A percentile compares a stretch with the other conserved stretches of the same genome.
phyloP scores from a whole-genome alignment of 129 eudicot genomes.

The Flaveria ramosissima region DNA sequence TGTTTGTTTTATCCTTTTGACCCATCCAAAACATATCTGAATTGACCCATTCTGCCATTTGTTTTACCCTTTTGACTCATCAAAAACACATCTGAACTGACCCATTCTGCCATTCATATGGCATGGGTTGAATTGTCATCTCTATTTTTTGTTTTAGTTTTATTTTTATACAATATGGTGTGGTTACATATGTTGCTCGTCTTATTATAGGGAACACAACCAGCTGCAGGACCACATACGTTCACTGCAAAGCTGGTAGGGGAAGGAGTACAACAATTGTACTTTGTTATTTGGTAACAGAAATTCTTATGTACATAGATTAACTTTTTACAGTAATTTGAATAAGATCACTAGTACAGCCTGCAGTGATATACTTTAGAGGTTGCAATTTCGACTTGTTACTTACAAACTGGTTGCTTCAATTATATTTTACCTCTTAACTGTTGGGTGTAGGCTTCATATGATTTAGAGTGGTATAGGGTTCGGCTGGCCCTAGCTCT shows the following conservation, averaged over 20 bases:
- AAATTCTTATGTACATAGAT: constrained; percentile 5
- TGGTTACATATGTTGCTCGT: not conserved
- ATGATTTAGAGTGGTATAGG: no score
- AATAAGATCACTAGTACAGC: not conserved
- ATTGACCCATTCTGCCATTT: not conserved
- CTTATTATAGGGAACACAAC: constrained; percentile 58
- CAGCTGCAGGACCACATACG: constrained; percentile 65
- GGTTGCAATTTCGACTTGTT: not conserved
- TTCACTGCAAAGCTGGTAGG: constrained; percentile 95
- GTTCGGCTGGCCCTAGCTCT: no score
- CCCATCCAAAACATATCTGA: not conserved
- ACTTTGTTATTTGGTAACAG: constrained; percentile 77
- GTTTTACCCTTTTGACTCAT: not conserved
- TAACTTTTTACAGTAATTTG: not conserved
- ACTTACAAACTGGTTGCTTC: not conserved
- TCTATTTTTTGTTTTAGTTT: not conserved
- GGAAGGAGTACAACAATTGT: constrained; percentile 91
- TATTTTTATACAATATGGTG: not conserved
- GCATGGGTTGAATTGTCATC: not conserved
- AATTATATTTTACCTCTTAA: constrained; percentile 1
- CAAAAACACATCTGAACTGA: not conserved
- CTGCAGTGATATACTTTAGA: not conserved
- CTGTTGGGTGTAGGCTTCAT: no score
- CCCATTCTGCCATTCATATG: not conserved
- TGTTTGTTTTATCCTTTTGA: not conserved